A percentile compares a stretch with the other conserved stretches of the same genome.
Conservation (phyloP, 2,329 filamentous ascomycete genomes). For the Fusarium concolor region DNA sequence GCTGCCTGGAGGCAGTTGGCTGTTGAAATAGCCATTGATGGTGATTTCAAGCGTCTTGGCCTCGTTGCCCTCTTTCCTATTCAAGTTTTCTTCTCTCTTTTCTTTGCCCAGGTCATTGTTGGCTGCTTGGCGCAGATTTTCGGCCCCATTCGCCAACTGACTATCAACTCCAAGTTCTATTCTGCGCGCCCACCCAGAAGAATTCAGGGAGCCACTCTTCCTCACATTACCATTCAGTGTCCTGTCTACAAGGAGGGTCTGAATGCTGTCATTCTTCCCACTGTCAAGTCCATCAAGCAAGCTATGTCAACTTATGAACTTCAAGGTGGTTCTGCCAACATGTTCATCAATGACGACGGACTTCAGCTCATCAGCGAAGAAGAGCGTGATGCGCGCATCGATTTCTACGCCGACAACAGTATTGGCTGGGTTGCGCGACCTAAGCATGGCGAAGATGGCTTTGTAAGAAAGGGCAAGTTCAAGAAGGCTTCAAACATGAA, state of each 20-base stretch:
- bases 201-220: conserved; percentile 67
- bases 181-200: conserved; percentile 77
- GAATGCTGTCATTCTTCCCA: conserved; percentile 78
- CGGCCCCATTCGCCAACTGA: conserved; percentile 79
- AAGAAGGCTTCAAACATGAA: conserved; percentile 82
- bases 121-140: conserved; percentile 81
- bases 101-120: conserved; percentile 83
- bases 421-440: conserved; percentile 77
- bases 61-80: conserved; percentile 75
- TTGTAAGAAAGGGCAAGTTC: conserved; percentile 73
- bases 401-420: conserved; percentile 76
- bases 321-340: conserved; percentile 81
- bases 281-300: conserved; percentile 80
- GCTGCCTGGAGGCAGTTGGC: conserved; percentile 77
- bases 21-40: conserved; percentile 74
- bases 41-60: conserved; percentile 70
- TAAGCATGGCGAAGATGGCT: conserved; percentile 71
- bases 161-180: conserved; percentile 83
- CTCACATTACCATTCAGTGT: conserved; percentile 85
- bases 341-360: conserved; percentile 82
- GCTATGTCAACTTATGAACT: conserved; percentile 82
- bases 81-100: conserved; percentile 84
- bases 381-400: conserved; percentile 71
- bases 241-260: conserved; percentile 91
- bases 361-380: conserved; percentile 74